Conservation (phyloP, 805 yeast genomes). For the Wickerhamomyces sydowiorum region DNA sequence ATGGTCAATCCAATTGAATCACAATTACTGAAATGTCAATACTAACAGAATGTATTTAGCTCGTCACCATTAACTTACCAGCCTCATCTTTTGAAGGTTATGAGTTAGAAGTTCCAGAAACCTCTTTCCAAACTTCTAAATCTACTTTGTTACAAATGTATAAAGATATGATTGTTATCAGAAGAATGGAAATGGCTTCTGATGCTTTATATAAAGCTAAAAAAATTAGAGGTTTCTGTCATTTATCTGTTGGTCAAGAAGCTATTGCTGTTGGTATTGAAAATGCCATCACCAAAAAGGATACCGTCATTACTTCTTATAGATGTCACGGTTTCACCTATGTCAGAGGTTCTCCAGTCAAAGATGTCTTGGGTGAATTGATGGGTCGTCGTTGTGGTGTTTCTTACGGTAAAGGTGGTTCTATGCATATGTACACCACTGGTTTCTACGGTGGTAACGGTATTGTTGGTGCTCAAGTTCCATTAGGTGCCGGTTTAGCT, state of each 20-base stretch:
- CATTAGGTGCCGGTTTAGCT: conserved; percentile 97
- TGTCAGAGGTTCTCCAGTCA: conserved; percentile 92
- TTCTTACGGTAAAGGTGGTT: conserved; percentile 97
- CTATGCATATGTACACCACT: conserved; percentile 96
- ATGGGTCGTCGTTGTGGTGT: conserved; percentile 97
- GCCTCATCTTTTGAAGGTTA: conserved; percentile 82
- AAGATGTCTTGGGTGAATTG: conserved; percentile 87
- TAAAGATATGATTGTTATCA: conserved; percentile 88
- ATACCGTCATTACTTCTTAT: conserved; percentile 92
- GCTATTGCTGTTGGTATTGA: conserved; percentile 99
- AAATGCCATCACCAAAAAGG: conserved; percentile 80
- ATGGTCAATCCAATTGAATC: not conserved
- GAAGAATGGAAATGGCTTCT: conserved; percentile 99
- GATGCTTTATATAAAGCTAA: conserved; percentile 98
- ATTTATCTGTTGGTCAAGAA: conserved; percentile 96
- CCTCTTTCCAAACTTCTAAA: conserved; percentile 75
- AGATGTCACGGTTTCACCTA: conserved; percentile 98
- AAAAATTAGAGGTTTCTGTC: conserved; percentile 98
- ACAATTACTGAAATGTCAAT: not conserved
- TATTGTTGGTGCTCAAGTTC: conserved; percentile 99
- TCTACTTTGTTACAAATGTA: conserved; percentile 82
- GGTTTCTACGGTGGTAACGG: conserved; percentile 99
- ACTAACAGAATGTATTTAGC: conserved; percentile 1
- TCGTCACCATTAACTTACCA: conserved; percentile 57
- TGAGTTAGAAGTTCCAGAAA: conserved; percentile 66